Evolutionary conservation across 2,329 filamentous ascomycete species (phyloP).

Genomic region (Westerdykella aurantiaca): DNA sequence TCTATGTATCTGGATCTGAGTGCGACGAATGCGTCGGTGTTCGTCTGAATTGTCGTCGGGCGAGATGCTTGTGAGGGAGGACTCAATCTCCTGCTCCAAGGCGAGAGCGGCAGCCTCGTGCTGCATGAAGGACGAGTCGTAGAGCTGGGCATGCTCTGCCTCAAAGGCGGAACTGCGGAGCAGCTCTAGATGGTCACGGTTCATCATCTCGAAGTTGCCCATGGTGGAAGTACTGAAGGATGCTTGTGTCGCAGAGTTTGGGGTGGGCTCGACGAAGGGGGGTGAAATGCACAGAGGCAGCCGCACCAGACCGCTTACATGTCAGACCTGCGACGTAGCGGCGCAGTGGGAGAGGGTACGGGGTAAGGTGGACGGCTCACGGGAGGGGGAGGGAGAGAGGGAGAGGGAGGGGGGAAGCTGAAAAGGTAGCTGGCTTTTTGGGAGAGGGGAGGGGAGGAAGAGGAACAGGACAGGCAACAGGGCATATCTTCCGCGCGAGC

Average conservation of each 20-base stretch:
- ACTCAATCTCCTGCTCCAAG: conserved; percentile 30
- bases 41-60: conserved; percentile 35
- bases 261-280: background rate
- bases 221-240: conserved; percentile 10
- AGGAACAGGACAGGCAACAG: background rate
- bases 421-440: background rate
- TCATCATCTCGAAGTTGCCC: conserved; percentile 21
- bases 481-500: too few relatives aligned
- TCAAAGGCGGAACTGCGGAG: conserved; percentile 35
- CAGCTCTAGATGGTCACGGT: conserved; percentile 28
- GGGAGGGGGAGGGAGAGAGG: background rate
- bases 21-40: conserved; percentile 28
- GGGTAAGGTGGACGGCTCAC: background rate
- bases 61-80: conserved; percentile 28
- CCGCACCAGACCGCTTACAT: background rate
- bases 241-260: background rate
- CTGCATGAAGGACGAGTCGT: conserved; percentile 33
- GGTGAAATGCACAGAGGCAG: background rate
- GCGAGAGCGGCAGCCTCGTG: conserved; percentile 32
- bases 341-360: background rate
- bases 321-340: background rate
- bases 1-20: conserved; percentile 33
- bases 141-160: conserved; percentile 34
- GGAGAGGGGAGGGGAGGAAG: conserved; percentile 2
- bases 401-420: background rate